phyloP scores from a whole-genome alignment of 345 rosid species.

The Populus davidiana region DNA sequence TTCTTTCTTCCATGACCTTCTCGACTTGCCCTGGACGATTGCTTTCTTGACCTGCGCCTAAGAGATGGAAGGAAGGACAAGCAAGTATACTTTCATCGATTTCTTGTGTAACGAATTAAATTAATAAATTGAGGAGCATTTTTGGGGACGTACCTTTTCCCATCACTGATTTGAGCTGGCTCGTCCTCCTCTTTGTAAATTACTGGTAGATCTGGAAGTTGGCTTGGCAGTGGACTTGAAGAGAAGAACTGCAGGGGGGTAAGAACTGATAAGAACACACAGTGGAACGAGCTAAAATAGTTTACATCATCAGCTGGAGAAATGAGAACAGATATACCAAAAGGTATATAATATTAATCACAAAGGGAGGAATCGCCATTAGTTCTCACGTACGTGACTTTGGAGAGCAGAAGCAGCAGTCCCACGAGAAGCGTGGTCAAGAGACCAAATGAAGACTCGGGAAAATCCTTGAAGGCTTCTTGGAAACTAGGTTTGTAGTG shows the following conservation, averaged over 20 bases:
- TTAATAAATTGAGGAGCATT: neutral
- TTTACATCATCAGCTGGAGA: neutral
- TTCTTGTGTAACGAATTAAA: too few relatives aligned
- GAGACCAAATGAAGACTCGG: slow-evolving; percentile 51
- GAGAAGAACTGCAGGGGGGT: slow-evolving; percentile 45
- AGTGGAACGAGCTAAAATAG: neutral
- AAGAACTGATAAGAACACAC: neutral
- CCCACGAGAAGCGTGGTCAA: slow-evolving; percentile 61
- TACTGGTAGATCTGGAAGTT: slow-evolving; percentile 46
- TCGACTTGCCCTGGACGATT: slow-evolving; percentile 10
- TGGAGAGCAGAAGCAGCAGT: slow-evolving; percentile 68
- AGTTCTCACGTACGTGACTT: slow-evolving; percentile 43
- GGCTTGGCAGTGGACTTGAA: slow-evolving; percentile 55
- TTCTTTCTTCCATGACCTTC: slow-evolving; percentile 23
- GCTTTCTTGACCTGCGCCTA: slow-evolving; percentile 36
- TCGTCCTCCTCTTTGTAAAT: slow-evolving; percentile 36
- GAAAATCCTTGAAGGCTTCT: slow-evolving; percentile 60
- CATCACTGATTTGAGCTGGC: slow-evolving; percentile 21
- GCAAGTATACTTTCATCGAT: neutral
- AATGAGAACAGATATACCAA: neutral
- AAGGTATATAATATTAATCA: neutral
- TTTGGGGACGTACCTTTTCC: slow-evolving; percentile 33
- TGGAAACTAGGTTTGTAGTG: slow-evolving; percentile 64
- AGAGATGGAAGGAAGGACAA: neutral
- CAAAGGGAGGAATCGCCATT: neutral